A percentile compares a stretch with the other conserved stretches of the same genome.
Evolutionary conservation across 1,284 basidiomycete species (phyloP).

Genomic region (Stereum hirsutum): DNA sequence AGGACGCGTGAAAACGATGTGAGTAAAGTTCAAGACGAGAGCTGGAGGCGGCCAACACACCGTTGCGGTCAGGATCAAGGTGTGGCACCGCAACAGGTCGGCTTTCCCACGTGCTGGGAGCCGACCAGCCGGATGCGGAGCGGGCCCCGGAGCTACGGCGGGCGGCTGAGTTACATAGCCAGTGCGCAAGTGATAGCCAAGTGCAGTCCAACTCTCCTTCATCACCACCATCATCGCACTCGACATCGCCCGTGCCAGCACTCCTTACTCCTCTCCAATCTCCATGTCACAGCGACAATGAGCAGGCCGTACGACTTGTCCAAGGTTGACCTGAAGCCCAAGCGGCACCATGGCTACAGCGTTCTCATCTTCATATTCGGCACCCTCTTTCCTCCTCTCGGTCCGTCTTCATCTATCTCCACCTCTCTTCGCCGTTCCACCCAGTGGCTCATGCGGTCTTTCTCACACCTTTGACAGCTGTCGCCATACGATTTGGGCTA

Average conservation of each 20-base stretch:
- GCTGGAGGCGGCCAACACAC: no score
- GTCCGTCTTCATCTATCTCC: constrained; percentile 32
- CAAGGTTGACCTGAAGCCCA: constrained; percentile 61
- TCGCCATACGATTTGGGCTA: constrained; percentile 91
- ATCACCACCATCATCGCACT: not conserved
- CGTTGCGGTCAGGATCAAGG: no score
- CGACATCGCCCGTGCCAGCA: not conserved
- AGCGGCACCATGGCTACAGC: constrained; percentile 75
- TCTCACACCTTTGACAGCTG: constrained; percentile 46
- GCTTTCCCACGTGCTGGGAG: no score
- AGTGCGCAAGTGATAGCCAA: no score
- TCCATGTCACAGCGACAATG: no score
- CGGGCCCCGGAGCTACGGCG: no score
- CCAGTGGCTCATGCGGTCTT: constrained; percentile 7
- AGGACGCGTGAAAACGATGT: no score
- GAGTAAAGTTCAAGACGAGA: no score
- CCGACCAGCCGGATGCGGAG: no score
- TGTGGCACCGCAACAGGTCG: no score
- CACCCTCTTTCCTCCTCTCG: constrained; percentile 79
- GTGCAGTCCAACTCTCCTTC: not conserved
- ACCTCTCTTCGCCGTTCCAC: not conserved
- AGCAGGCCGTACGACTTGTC: constrained; percentile 18
- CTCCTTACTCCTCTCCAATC: not conserved
- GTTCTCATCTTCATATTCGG: constrained; percentile 79
- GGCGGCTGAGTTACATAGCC: no score